These are phyloP conservation scores for Arthroderma sp. DNA, from an alignment of 2,329 filamentous ascomycete genomes.

Conservation along the genomic window DNA sequence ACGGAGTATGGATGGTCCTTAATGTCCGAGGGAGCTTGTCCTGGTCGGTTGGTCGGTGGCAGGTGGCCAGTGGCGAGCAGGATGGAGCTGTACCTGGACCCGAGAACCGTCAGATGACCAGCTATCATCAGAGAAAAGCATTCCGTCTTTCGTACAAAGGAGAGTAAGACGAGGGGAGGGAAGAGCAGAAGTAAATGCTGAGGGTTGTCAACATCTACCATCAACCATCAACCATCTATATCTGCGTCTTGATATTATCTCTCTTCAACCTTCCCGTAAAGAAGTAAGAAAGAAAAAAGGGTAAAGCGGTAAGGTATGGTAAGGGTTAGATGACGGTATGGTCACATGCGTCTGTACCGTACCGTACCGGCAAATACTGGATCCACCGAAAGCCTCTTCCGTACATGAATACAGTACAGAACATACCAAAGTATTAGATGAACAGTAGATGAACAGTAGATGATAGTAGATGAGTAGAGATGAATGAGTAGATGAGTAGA, in stretches of 20 bases:
- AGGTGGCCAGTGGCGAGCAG: constrained; percentile 1
- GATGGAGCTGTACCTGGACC: background rate
- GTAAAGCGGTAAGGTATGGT: background rate
- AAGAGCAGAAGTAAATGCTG: too few species aligned
- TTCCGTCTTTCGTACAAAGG: too few species aligned
- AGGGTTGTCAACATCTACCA: background rate
- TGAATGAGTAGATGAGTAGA: background rate
- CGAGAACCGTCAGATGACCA: constrained; percentile 3
- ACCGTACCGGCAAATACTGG: background rate
- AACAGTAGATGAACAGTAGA: background rate
- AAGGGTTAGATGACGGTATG: background rate
- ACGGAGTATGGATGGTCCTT: background rate
- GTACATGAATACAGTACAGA: background rate
- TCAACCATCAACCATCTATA: background rate
- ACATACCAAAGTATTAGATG: background rate
- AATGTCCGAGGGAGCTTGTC: background rate
- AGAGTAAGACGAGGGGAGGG: too few species aligned
- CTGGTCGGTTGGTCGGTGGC: too few species aligned
- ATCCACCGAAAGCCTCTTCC: background rate
- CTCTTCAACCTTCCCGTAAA: too few species aligned
- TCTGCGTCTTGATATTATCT: too few species aligned
- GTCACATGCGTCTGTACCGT: background rate
- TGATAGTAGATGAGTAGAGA: background rate
- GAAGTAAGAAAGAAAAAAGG: too few species aligned
- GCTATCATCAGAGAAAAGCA: too few species aligned